Evolutionary conservation across 164 flowering plant genomes (phyloP).

Genomic region (Saururus chinensis): DNA sequence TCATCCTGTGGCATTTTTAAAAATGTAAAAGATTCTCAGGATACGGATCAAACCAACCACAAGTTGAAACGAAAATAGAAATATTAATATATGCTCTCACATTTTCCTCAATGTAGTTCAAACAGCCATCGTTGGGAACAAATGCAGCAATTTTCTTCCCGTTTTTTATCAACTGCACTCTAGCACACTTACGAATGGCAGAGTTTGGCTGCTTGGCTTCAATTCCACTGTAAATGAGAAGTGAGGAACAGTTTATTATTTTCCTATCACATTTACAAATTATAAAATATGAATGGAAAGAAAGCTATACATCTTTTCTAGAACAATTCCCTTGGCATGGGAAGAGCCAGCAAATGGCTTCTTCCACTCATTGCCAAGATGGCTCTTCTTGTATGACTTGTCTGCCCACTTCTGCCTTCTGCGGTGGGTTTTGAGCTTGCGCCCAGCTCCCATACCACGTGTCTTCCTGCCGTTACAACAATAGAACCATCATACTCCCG

Average conservation of each 20-base stretch:
- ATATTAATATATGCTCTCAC: constrained; percentile 4
- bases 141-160: constrained; percentile 30
- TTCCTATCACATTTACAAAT: no score
- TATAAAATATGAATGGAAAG: no score
- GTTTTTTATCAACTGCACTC: constrained; percentile 23
- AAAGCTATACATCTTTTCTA: constrained; percentile 20
- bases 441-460: constrained; percentile 33
- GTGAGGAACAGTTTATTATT: no score
- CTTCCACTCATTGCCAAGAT: constrained; percentile 30
- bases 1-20: constrained; percentile 15
- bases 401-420: constrained; percentile 26
- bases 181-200: constrained; percentile 27
- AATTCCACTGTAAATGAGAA: constrained; percentile 16
- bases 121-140: constrained; percentile 28
- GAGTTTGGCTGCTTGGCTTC: constrained; percentile 30
- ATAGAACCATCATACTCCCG: not conserved
- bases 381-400: constrained; percentile 23
- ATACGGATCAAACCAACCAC: no score
- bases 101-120: constrained; percentile 27
- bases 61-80: no score
- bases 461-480: constrained; percentile 17
- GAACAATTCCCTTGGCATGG: constrained; percentile 27
- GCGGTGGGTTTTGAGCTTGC: constrained; percentile 29
- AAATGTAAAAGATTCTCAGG: no score
- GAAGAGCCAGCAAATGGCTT: constrained; percentile 30